Base-by-base conservation (phyloP, 495 filamentous ascomycete genomes). In the Talaromyces nanjingensis region DNA sequence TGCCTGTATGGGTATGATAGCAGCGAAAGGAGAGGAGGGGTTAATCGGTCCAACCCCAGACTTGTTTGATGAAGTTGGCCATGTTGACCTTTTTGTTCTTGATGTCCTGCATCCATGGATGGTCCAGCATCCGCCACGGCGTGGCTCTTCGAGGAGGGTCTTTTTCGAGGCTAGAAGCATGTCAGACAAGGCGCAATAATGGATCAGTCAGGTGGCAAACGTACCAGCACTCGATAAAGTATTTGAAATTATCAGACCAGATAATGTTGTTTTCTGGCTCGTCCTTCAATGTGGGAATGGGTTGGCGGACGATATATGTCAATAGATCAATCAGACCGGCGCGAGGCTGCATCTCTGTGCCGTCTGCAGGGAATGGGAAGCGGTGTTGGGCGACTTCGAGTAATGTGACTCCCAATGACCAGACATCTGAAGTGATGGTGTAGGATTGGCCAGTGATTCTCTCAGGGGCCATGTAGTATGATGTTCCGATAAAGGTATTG, bases 221-320 rank as follows among this genome's bases (percentile, higher is more conserved):
- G 73, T 87, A 98, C 94, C 96, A 98, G 86, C 92, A 97, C 76
- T 96, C 92, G 73, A 98, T 97, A 68, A 98, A 98, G 73, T 96
- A 97, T 72, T 98, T 98, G 76, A 98, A 98, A 66, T 87, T 94
- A 68, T 92, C 89, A 67, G 89, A 94, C 94, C 94, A 98, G 71
- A 84, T 87, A 68, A 98, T 96, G 45, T 83, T 85, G 63, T 77
- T 79, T 16, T 86, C 78, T 18, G 90, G 90, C 76, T 98, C 94
- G 69, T 98, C 96, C 75, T 97, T 97, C 60, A 98, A 79, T 74
- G 93, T 96, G 20, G 94, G 94, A 63, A 97, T 96, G 25, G 93
- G 90, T 73, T 98, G 94, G 64, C 91, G 86, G 39, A 98, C 94
- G 68, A 98, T 98, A 72, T 97, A 98, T 4, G 94, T 98, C 47